Base-by-base conservation (phyloP, 2,329 filamentous ascomycete genomes). In the Arthrobotrys megalospora region DNA sequence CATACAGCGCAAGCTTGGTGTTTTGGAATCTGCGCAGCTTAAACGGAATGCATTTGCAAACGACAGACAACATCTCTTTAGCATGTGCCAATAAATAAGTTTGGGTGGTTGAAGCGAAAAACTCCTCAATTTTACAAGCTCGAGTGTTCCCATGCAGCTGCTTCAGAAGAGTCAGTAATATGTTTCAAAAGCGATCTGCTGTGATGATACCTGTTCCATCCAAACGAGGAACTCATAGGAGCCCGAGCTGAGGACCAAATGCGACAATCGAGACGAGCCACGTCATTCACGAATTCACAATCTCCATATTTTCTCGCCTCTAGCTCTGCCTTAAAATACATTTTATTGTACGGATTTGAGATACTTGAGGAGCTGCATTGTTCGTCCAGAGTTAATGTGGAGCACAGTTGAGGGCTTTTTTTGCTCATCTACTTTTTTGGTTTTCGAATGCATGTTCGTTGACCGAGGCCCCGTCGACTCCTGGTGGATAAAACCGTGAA, bases 131-230 rank as follows among this genome's bases (percentile, higher is more conserved):
- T 24, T 41, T 60, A 60, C 55, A 36, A 60, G 34, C 38, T 60
- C 55, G 32, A 70, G 41, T 16, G 47, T 63, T 47, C 53, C 43
- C 45, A 63, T 77, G 72, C 72, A 77, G 72, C 65, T 64, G 55
- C 64, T 70, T 70, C 66, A 66, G 58, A 66, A 75, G 70, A 64
- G 66, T 65, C 72, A 66, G 50, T n/a, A 50, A 48, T 55, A 77
- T 69, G 72, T 77, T 77, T 77, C 72, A 69, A 77, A 67, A 43
- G 52, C 41, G 72, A 77, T 77, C 72, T 70, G 66, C 72, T 66
- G 60, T 70, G 58, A 70, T 69, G 28, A 70, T 77, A 60, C 72
- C 72, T 62, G 58, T 70, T 77, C 58, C 72, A 77, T 70, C 47
- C 21, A 66, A 19, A 76, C 21, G 21, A 32, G 28, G 45, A 52